Conservation (phyloP, 805 yeast genomes). For the Yamadazyma laniorum region DNA sequence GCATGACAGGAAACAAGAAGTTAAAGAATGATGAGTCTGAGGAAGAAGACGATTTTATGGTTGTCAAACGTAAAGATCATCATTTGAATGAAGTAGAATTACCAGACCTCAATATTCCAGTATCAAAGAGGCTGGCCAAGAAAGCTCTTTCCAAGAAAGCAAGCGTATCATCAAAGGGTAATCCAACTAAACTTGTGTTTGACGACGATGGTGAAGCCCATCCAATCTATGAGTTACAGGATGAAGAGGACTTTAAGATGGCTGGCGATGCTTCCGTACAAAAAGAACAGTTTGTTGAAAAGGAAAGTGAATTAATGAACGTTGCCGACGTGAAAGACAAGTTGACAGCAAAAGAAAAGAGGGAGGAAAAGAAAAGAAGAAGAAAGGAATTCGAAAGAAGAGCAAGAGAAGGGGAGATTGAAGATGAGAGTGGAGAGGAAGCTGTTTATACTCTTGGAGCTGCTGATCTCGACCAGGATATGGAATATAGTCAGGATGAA, state of each 20-base stretch:
- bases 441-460: conserved; percentile 25
- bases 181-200: conserved; percentile 75
- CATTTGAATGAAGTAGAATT: conserved; percentile 60
- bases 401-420: conserved; percentile 39
- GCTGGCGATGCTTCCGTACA: conserved; percentile 70
- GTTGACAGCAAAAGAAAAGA: conserved; percentile 68
- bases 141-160: conserved; percentile 85
- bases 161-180: conserved; percentile 57
- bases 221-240: conserved; percentile 85
- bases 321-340: conserved; percentile 78
- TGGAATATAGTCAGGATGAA: conserved; percentile 35
- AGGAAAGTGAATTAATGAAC: conserved; percentile 69
- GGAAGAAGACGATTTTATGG: conserved; percentile 72
- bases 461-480: conserved; percentile 46
- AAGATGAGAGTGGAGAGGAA: conserved; percentile 32
- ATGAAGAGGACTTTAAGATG: conserved; percentile 79
- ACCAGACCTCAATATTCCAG: conserved; percentile 60
- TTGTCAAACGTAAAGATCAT: conserved; percentile 77
- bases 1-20: conserved; percentile 53
- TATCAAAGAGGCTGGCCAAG: conserved; percentile 82
- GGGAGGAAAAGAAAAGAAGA: conserved; percentile 83
- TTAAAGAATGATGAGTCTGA: conserved; percentile 29
- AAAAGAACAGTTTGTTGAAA: conserved; percentile 61
- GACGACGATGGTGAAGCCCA: conserved; percentile 96
- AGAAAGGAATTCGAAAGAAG: conserved; percentile 75